These are phyloP conservation scores for Pisolithus microcarpus DNA, from an alignment of 768 basidiomycete genomes.

Conservation along the genomic window DNA sequence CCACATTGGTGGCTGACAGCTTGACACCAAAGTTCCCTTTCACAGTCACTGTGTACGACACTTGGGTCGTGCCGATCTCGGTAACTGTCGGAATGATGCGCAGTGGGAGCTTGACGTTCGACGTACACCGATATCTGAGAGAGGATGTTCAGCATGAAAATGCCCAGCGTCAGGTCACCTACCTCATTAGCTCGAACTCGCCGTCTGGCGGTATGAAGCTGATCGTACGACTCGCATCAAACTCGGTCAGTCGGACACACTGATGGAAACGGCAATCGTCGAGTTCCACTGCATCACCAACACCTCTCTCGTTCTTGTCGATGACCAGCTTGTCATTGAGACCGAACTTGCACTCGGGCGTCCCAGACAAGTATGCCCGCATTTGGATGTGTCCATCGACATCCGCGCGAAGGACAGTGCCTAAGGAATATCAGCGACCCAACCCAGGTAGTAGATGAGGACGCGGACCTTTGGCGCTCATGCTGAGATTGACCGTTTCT, in stretches of 20 bases:
- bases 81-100: conserved; percentile 85
- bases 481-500: conserved; percentile 90
- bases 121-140: conserved; percentile 85
- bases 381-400: conserved; percentile 98
- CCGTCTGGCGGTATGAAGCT: conserved; percentile 98
- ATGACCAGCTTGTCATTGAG: conserved; percentile 97
- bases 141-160: background rate
- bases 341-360: conserved; percentile 98
- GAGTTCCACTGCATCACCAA: conserved; percentile 78
- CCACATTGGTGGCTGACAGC: conserved; percentile 86
- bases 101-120: conserved; percentile 92
- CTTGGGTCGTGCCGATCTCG: conserved; percentile 87
- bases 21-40: conserved; percentile 89
- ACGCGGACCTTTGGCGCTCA: conserved; percentile 82
- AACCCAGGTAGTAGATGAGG: background rate
- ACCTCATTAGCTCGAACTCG: conserved; percentile 98
- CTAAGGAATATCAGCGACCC: conserved; percentile 31
- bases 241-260: conserved; percentile 91
- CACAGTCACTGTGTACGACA: conserved; percentile 83
- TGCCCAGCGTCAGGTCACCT: conserved; percentile 18
- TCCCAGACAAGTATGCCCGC: conserved; percentile 94
- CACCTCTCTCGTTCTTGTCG: conserved; percentile 64
- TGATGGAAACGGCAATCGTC: conserved; percentile 99
- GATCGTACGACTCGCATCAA: conserved; percentile 89
- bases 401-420: conserved; percentile 87